Base-by-base conservation (phyloP, 2,329 filamentous ascomycete genomes). In the Coniella lustricola region DNA sequence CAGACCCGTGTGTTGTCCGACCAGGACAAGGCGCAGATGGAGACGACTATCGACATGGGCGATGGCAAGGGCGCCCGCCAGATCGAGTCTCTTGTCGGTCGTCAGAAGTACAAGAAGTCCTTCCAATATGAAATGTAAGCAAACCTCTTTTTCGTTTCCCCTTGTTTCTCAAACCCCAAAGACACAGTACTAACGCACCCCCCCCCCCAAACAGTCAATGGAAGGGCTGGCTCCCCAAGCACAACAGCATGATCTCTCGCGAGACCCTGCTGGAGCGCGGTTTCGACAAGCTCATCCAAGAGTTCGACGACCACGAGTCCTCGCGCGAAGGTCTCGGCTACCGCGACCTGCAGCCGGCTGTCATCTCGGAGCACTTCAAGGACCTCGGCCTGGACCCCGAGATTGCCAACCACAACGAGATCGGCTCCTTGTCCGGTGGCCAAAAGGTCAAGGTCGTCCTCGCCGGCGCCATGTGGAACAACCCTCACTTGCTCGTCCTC, bases 381-480 rank as follows among this genome's bases (percentile, higher is more conserved):
- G 93, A 98, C 61, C 79, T 97, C 32, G 93, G 93, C 51, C 80
- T 98, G 44, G 93, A 97, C 65, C 90, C 91, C 0, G 93, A 98
- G 62, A 97, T 98, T 62, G 93, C 93, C 62, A 95, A 96, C 72
- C 93, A 98, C 80, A 97, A 96, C 68, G 86, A 96, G 70, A 98
- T 98, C 60, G 89, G 87, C 54, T 93, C 90, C 61, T 77, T 98
- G 12, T 96, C 90, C 9, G 93, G 93, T 69, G 93, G 93, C 13
- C 93, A 98, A 66, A 97, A 97, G 71, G 93, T 98, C 72, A 98
- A 98, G 79, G 93, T 98, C 41, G 93, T 98, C 55, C 82, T 98
- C 59, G 93, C 89, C 3, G 88, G 88, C 61, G 88, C 90, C 59
- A 94, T 95, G 89, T 95, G 90, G 90, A 96, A 97, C 74, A 97